Evolutionary conservation across 768 basidiomycete genomes (phyloP), one percentile per base, ranked within the genome.

Genomic region (Wakefieldia striispora): DNA sequence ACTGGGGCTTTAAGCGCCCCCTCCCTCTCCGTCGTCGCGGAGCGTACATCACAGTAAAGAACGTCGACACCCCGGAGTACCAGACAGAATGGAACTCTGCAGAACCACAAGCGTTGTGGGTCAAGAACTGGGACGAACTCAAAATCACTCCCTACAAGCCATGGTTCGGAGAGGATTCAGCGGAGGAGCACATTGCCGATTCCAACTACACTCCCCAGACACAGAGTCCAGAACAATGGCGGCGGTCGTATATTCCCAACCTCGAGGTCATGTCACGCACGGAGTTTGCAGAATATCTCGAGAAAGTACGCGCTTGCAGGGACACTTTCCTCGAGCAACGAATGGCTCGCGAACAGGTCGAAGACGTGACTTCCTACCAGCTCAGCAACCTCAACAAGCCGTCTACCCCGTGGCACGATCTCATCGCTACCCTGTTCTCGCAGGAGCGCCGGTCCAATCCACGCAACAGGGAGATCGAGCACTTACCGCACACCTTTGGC

Each of bases 1-100:
- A 91, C 71, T 95, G 83, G 80, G 91, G 91, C 20, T 72, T 94
- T 53, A 95, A 95, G 68, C 84, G 91, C 0, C 86, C 89, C 20
- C 79, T 93, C 20, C 73, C 87, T 3, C 70, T 86, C 40, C 80
- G 84, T 45, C 78, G 81, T 27, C 78, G 78, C 40, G 75, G 81
- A 53, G 79, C 82, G 11, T 81, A 76, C 59, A 81, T 93, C 50
- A 80, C 83, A 17, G 75, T 92, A 23, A 72, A 75, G 43, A 72
- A 80, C 33, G 80, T 87, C 64, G 91, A 93, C 62, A 80, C 85
- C 26, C 80, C 72, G 46, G 81, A 87, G 49, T 76, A 88, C 56
- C 90, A 85, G 65, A 84, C 86, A 20, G 85, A 88, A 54, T 93
- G 91, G 88, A 76, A 76, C 59, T 75, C 77, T 50, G 85, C 78